Percentiles rank a stretch among this genome's conserved stretches.
Evolutionary conservation across 441 rosid species (phyloP).

Genomic region (Croton setiger): DNA sequence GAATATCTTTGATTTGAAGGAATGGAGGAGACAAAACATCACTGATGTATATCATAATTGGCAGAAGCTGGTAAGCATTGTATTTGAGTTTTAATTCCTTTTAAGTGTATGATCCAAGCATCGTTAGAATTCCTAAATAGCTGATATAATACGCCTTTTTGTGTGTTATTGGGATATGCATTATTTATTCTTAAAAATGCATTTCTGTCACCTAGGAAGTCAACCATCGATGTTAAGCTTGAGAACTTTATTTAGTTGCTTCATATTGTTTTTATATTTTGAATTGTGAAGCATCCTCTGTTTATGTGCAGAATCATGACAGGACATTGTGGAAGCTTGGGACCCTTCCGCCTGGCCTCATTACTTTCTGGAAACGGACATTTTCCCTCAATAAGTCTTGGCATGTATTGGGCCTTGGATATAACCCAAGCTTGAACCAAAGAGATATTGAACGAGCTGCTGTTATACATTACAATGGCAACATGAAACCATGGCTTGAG

Average conservation of each 20-base stretch:
- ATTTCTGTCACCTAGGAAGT: not conserved
- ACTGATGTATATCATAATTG: constrained; percentile 71
- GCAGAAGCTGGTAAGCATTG: constrained; percentile 81
- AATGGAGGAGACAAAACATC: constrained; percentile 67
- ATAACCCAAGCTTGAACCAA: constrained; percentile 78
- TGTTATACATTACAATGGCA: constrained; percentile 90
- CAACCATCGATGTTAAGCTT: not conserved
- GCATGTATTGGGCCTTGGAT: constrained; percentile 96
- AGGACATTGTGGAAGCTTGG: constrained; percentile 93
- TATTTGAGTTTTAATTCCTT: not conserved
- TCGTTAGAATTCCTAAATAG: not conserved
- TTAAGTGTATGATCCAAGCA: not conserved
- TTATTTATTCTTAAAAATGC: not conserved
- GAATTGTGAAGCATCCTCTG: constrained; percentile 14
- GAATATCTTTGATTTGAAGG: constrained; percentile 64
- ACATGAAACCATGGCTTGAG: constrained; percentile 98
- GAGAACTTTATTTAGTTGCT: not conserved
- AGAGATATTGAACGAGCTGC: constrained; percentile 79
- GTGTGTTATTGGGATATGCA: not conserved
- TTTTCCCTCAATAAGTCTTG: constrained; percentile 60
- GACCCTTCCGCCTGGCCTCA: constrained; percentile 94
- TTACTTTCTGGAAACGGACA: constrained; percentile 83
- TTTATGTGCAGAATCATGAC: constrained; percentile 66
- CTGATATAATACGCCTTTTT: not conserved
- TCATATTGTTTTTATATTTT: not conserved